Percentiles rank a stretch among this genome's conserved stretches.
These are phyloP conservation scores for Leccinum angustisporum DNA, from an alignment of 1,284 basidiomycete species.

Conservation along the genomic window DNA sequence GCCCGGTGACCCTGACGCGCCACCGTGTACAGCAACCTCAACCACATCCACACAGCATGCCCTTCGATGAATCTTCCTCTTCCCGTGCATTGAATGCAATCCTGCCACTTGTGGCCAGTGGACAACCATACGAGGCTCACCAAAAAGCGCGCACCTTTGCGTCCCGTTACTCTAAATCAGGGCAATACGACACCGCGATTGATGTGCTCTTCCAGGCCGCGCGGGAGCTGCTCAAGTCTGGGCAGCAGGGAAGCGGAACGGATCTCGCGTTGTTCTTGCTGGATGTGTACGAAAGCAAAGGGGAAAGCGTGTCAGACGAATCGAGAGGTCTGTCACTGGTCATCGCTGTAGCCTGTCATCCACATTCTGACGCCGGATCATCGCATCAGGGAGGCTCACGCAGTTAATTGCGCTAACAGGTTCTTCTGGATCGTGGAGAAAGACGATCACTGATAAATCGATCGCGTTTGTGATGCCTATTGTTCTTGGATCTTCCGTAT, in stretches of 20 bases:
- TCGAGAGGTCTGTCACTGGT: slow-evolving; percentile 56
- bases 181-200: slow-evolving; percentile 78
- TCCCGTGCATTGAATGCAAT: slow-evolving; percentile 73
- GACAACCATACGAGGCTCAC: slow-evolving; percentile 86
- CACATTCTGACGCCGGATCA: slow-evolving; percentile 7
- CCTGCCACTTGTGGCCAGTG: slow-evolving; percentile 66
- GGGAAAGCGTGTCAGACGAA: slow-evolving; percentile 66
- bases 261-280: slow-evolving; percentile 80
- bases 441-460: slow-evolving; percentile 76
- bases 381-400: slow-evolving; percentile 65
- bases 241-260: slow-evolving; percentile 84
- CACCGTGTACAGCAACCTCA: slow-evolving; percentile 1
- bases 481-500: slow-evolving; percentile 7
- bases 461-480: slow-evolving; percentile 58
- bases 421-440: slow-evolving; percentile 74
- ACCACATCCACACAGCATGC: slow-evolving; percentile 24
- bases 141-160: slow-evolving; percentile 95
- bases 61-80: slow-evolving; percentile 42
- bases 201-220: slow-evolving; percentile 87
- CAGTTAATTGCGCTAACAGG: slow-evolving; percentile 81
- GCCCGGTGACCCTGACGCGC: neutral
- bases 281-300: slow-evolving; percentile 76
- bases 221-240: slow-evolving; percentile 80
- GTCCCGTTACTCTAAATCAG: slow-evolving; percentile 78
- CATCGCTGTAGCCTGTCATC: neutral